Conservation (phyloP, 1,284 basidiomycete genomes). For the Papiliotrema laurentii region DNA sequence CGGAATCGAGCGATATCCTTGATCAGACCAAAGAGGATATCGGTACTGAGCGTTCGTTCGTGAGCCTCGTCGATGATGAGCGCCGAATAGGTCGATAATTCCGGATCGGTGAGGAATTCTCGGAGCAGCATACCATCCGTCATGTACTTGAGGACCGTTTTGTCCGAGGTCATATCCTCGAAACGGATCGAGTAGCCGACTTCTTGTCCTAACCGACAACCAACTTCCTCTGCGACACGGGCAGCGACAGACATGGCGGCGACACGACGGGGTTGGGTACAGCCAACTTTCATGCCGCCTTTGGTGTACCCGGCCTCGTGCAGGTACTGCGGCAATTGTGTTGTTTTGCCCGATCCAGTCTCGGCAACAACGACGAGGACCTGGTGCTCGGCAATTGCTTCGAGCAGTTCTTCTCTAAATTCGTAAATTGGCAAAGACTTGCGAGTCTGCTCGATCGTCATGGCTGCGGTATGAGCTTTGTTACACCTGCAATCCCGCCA, state of each 20-base stretch:
- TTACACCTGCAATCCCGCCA: too few species aligned
- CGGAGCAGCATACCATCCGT: constrained; percentile 96
- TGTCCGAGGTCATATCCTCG: constrained; percentile 98
- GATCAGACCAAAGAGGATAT: constrained; percentile 92
- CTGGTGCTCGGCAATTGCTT: constrained; percentile 85
- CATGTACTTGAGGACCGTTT: constrained; percentile 97
- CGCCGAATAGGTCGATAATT: constrained; percentile 84
- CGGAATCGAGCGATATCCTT: constrained; percentile 98
- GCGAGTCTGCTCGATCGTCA: constrained; percentile 82
- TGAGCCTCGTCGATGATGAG: constrained; percentile 97
- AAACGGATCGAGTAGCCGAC: constrained; percentile 99
- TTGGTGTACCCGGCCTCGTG: constrained; percentile 95
- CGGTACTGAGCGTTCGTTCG: constrained; percentile 90
- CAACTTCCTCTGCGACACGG: constrained; percentile 98
- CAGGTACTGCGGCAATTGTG: constrained; percentile 95
- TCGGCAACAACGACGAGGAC: constrained; percentile 88
- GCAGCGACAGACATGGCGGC: constrained; percentile 99
- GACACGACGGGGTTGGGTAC: constrained; percentile 96
- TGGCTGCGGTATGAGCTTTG: constrained; percentile 55
- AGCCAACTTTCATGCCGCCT: constrained; percentile 85
- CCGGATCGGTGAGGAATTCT: constrained; percentile 93
- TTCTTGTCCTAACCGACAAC: constrained; percentile 90
- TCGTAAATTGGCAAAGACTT: constrained; percentile 86
- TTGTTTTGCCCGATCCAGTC: constrained; percentile 96
- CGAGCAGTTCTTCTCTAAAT: constrained; percentile 79